These are phyloP conservation scores for Henckelia pumila DNA, from an alignment of 257 asterid species.

Conservation along the genomic window DNA sequence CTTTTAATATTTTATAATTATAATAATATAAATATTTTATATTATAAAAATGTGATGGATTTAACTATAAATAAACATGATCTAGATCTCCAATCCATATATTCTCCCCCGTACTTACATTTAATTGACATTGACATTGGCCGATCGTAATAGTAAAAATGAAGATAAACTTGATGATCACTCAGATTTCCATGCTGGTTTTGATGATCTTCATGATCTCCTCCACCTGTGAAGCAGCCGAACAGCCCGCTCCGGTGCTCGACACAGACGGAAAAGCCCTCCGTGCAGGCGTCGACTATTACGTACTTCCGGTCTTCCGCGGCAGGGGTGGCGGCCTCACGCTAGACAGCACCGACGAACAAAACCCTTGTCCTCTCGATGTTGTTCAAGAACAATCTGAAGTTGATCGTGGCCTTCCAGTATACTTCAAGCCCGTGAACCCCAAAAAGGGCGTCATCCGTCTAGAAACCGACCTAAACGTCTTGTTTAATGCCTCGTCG, in stretches of 20 bases:
- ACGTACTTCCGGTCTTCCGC: conserved; percentile 47
- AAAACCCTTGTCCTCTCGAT: conserved; percentile 38
- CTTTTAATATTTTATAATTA: too few relatives aligned
- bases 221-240: conserved; percentile 25
- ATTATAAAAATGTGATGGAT: too few relatives aligned
- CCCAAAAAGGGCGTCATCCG: conserved; percentile 36
- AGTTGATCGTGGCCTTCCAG: conserved; percentile 41
- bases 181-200: conserved; percentile 10
- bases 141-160: background rate
- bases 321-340: conserved; percentile 69
- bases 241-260: conserved; percentile 33
- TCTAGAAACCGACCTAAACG: conserved; percentile 40
- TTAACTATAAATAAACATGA: background rate
- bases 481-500: conserved; percentile 37
- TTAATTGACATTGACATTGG: too few relatives aligned
- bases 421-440: conserved; percentile 39
- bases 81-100: conserved; percentile 3
- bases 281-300: conserved; percentile 37
- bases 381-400: conserved; percentile 44
- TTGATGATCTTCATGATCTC: conserved; percentile 22
- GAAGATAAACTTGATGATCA: too few relatives aligned
- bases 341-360: conserved; percentile 28
- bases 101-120: background rate
- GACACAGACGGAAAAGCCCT: conserved; percentile 36
- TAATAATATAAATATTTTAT: too few relatives aligned